Evolutionary conservation across 1,284 basidiomycete species (phyloP).

Genomic region (Psilocybe mexicana): DNA sequence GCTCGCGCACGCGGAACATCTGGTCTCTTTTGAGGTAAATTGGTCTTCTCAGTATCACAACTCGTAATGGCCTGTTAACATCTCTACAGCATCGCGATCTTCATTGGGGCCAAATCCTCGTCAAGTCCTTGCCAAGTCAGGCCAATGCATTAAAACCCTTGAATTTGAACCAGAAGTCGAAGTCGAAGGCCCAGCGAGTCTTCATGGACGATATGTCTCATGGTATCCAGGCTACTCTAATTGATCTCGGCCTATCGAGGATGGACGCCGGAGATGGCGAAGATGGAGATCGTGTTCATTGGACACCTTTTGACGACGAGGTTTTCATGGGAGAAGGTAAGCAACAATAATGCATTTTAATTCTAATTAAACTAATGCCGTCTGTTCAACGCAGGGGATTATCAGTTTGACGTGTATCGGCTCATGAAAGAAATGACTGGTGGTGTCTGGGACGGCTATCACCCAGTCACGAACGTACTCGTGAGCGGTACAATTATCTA

Average conservation of each 20-base stretch:
- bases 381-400: constrained; percentile 59
- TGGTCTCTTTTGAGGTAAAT: constrained; percentile 89
- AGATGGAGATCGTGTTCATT: constrained; percentile 52
- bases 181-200: constrained; percentile 29
- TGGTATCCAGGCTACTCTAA: constrained; percentile 81
- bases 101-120: constrained; percentile 96
- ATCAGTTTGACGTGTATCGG: constrained; percentile 95
- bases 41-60: constrained; percentile 18
- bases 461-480: constrained; percentile 87
- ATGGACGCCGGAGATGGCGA: constrained; percentile 59
- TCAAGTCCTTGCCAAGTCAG: constrained; percentile 51
- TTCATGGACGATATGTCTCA: constrained; percentile 60
- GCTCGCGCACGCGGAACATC: constrained; percentile 76
- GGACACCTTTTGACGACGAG: constrained; percentile 80
- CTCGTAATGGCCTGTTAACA: constrained; percentile 1
- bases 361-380: background rate
- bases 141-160: constrained; percentile 31
- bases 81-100: constrained; percentile 86
- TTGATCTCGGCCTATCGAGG: constrained; percentile 92
- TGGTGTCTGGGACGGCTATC: constrained; percentile 70
- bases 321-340: constrained; percentile 82
- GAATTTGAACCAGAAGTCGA: constrained; percentile 31
- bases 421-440: constrained; percentile 72
- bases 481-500: constrained; percentile 44
- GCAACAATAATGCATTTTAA: background rate